These are phyloP conservation scores for Aspergillus tubingensis DNA, from an alignment of 2,329 filamentous ascomycete species.

Conservation along the genomic window DNA sequence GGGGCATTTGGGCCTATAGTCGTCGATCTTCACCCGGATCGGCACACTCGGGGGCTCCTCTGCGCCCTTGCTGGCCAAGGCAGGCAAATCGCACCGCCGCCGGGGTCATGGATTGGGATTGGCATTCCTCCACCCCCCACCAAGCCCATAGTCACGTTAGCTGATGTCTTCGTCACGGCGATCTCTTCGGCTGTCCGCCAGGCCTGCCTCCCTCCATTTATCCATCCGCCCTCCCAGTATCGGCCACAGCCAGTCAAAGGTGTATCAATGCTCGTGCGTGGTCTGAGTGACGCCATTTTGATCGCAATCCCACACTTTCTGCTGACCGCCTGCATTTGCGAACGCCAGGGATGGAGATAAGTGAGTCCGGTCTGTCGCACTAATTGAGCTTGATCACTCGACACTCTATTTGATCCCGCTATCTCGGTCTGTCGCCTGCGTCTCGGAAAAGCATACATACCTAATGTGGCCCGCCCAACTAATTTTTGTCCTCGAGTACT, in stretches of 20 bases:
- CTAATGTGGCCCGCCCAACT: neutral
- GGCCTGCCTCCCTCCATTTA: neutral
- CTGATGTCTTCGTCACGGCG: slow-evolving; percentile 4
- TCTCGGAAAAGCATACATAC: neutral
- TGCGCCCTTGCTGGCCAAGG: slow-evolving; percentile 1
- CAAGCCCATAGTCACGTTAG: neutral
- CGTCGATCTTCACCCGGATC: slow-evolving; percentile 5
- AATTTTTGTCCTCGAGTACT: neutral
- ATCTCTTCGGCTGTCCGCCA: neutral
- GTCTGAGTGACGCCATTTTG: neutral
- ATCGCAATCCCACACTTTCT: neutral
- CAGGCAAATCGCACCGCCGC: neutral
- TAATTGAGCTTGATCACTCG: slow-evolving; percentile 1
- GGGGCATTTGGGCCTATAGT: neutral
- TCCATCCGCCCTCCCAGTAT: neutral
- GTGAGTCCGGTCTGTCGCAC: neutral
- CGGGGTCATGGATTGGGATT: neutral
- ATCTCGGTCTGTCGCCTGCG: neutral
- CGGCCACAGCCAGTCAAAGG: neutral
- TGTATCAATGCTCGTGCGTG: neutral
- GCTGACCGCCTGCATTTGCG: neutral
- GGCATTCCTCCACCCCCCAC: neutral
- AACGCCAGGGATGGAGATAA: neutral
- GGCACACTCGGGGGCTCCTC: neutral
- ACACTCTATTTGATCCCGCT: neutral